Percentiles rank a stretch among this genome's conserved stretches.
These are phyloP conservation scores for Heterobasidion occidentale DNA, from an alignment of 1,284 basidiomycete species.

Conservation along the genomic window DNA sequence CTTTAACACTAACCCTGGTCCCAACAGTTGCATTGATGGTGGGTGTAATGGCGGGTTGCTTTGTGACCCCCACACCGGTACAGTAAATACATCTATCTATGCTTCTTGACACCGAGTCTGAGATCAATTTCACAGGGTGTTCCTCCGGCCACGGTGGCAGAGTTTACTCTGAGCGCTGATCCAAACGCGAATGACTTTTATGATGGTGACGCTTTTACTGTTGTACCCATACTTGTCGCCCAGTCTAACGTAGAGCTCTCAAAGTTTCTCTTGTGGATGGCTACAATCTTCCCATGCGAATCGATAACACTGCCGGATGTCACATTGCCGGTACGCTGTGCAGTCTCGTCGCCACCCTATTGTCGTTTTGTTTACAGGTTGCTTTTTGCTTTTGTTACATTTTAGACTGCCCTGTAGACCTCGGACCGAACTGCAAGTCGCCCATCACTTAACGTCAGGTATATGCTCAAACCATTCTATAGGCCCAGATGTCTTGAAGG, in stretches of 20 bases:
- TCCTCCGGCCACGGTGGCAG: conserved; percentile 36
- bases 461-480: neutral
- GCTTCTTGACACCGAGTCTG: neutral
- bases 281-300: conserved; percentile 48
- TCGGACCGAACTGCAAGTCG: conserved; percentile 15
- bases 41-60: conserved; percentile 18
- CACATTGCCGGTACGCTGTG: conserved; percentile 16
- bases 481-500: conserved; percentile 45
- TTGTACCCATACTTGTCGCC: neutral
- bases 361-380: too few relatives aligned
- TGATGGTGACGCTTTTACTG: conserved; percentile 22
- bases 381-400: conserved; percentile 9
- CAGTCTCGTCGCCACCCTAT: too few relatives aligned
- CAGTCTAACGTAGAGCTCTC: neutral
- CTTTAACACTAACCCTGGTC: conserved; percentile 23
- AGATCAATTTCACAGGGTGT: conserved; percentile 24
- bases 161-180: conserved; percentile 31
- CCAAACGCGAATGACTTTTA: conserved; percentile 27
- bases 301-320: conserved; percentile 46
- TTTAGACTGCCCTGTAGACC: conserved; percentile 42
- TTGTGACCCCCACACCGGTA: conserved; percentile 14
- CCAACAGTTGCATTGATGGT: conserved; percentile 16
- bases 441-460: neutral
- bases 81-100: conserved; percentile 8
- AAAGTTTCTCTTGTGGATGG: conserved; percentile 4